These are phyloP conservation scores for Aspergillus sp. DNA, from an alignment of 2,329 filamentous ascomycete genomes.

Conservation along the genomic window DNA sequence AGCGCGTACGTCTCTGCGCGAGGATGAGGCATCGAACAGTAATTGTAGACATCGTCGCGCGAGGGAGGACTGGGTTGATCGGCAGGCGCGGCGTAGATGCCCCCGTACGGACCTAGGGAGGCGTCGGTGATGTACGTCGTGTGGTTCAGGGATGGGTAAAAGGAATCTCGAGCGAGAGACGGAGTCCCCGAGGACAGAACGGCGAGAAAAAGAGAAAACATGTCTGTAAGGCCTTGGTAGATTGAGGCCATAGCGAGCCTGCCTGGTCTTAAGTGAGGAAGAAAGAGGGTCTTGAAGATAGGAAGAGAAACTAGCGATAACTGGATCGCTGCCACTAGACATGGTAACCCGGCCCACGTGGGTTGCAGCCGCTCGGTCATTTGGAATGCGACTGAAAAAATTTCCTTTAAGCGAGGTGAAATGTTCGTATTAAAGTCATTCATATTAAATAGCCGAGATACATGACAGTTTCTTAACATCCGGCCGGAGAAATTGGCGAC, in stretches of 20 bases:
- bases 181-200: conserved; percentile 10
- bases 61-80: conserved; percentile 15
- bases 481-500: too few relatives aligned
- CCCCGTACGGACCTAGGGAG: conserved; percentile 38
- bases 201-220: conserved; percentile 13
- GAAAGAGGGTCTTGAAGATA: too few relatives aligned
- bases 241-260: conserved; percentile 7
- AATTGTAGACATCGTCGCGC: conserved; percentile 37
- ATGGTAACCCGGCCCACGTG: neutral
- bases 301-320: neutral
- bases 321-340: neutral
- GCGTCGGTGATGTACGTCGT: conserved; percentile 37
- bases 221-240: conserved; percentile 16
- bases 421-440: too few relatives aligned
- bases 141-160: conserved; percentile 41
- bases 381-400: too few relatives aligned
- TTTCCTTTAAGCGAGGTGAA: too few relatives aligned
- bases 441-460: too few relatives aligned
- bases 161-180: conserved; percentile 19
- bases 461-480: too few relatives aligned
- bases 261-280: neutral
- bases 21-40: conserved; percentile 43
- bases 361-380: too few relatives aligned
- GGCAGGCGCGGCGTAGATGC: conserved; percentile 33
- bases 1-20: conserved; percentile 31